Percentiles rank a stretch among this genome's conserved stretches.
Evolutionary conservation across 768 basidiomycete genomes (phyloP).

Genomic region (Leucogyrophana mollusca): DNA sequence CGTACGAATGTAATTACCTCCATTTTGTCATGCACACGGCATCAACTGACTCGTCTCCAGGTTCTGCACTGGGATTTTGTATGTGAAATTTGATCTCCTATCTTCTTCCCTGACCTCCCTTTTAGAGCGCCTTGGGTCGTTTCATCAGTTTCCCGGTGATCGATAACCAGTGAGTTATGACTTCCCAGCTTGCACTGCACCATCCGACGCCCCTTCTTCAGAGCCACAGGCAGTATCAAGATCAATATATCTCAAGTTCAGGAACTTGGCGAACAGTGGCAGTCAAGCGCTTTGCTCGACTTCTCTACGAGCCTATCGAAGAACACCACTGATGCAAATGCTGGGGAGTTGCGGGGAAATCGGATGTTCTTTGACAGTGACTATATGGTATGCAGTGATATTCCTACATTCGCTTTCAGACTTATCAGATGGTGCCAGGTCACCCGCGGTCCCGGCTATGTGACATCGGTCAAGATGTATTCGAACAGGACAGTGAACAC

Average conservation of each 20-base stretch:
- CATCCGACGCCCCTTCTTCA: conserved; percentile 21
- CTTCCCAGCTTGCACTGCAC: background rate
- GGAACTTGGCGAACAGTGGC: conserved; percentile 52
- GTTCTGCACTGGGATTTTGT: conserved; percentile 71
- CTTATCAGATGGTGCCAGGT: conserved; percentile 38
- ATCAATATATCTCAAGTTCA: conserved; percentile 54
- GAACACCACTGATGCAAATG: conserved; percentile 46
- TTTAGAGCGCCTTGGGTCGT: conserved; percentile 61
- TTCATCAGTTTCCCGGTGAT: conserved; percentile 66
- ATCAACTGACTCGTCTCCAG: background rate
- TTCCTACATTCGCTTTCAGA: background rate
- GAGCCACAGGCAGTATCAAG: conserved; percentile 56
- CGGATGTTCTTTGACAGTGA: conserved; percentile 66
- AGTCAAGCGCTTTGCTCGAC: conserved; percentile 37
- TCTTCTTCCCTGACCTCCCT: conserved; percentile 3
- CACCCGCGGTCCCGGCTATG: conserved; percentile 57
- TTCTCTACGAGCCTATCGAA: conserved; percentile 39
- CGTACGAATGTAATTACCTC: conserved; percentile 39
- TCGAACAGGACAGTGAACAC: conserved; percentile 58
- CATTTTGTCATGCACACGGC: background rate
- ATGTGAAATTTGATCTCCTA: conserved; percentile 22
- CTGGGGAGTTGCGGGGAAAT: conserved; percentile 53
- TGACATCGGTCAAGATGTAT: conserved; percentile 62
- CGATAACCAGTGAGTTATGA: conserved; percentile 38
- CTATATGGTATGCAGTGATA: conserved; percentile 52